These are phyloP conservation scores for Dothideomycetes sp. DNA, from an alignment of 2,329 filamentous ascomycete genomes.

Conservation along the genomic window DNA sequence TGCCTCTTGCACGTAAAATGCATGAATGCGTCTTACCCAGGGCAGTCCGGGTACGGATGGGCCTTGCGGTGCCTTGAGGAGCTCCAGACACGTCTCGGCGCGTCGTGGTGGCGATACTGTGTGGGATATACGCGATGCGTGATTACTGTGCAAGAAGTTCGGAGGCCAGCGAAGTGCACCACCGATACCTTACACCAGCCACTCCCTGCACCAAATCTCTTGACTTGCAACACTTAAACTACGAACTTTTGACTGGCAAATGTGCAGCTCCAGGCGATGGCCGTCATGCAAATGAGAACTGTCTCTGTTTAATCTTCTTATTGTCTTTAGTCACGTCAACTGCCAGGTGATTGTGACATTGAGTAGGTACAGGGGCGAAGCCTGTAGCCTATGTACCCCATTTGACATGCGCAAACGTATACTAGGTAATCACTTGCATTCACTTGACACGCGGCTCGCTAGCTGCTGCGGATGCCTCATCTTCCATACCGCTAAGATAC, in stretches of 20 bases:
- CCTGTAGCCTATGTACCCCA: too few relatives aligned
- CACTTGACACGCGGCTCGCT: background rate
- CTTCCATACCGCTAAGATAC: background rate
- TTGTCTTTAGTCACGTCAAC: too few relatives aligned
- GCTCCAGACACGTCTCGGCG: background rate
- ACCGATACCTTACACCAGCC: background rate
- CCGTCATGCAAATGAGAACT: too few relatives aligned
- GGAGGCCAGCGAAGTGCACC: background rate
- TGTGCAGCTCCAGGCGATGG: too few relatives aligned
- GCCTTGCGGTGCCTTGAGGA: background rate
- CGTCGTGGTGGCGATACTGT: background rate
- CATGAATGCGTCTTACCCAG: background rate
- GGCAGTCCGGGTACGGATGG: background rate
- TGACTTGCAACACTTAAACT: background rate
- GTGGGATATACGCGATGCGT: background rate
- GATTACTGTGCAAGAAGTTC: background rate
- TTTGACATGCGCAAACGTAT: background rate
- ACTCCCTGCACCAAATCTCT: background rate
- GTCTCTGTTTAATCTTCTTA: too few relatives aligned
- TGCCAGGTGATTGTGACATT: too few relatives aligned
- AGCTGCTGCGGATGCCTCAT: background rate
- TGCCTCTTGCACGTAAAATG: background rate
- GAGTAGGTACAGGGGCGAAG: too few relatives aligned
- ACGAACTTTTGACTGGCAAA: background rate
- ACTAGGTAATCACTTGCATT: background rate